phyloP scores from a whole-genome alignment of 768 basidiomycete genomes.

The Rossbeevera mucosa region DNA sequence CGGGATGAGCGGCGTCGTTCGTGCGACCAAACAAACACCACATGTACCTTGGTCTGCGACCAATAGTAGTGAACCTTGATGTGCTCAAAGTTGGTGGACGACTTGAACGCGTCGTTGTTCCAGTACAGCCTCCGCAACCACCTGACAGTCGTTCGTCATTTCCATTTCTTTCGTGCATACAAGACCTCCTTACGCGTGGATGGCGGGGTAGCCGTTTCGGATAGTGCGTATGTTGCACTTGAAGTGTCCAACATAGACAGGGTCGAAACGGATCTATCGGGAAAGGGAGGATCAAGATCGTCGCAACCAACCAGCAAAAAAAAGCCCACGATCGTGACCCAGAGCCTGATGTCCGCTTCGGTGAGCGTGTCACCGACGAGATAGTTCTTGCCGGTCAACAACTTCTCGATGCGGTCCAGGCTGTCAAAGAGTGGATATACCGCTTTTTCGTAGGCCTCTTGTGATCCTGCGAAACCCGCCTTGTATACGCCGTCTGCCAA shows the following conservation, averaged over 20 bases:
- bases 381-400: constrained; percentile 75
- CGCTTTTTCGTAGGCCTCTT: constrained; percentile 74
- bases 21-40: neutral
- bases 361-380: constrained; percentile 81
- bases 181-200: constrained; percentile 46
- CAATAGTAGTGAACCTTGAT: constrained; percentile 44
- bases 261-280: constrained; percentile 76
- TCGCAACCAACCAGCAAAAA: too few relatives aligned
- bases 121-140: constrained; percentile 91
- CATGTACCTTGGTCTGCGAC: constrained; percentile 29
- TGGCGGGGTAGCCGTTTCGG: constrained; percentile 80
- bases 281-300: neutral
- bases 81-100: constrained; percentile 85
- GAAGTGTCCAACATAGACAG: constrained; percentile 88
- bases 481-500: constrained; percentile 78
- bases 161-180: neutral
- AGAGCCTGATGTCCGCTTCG: constrained; percentile 82
- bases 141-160: constrained; percentile 26
- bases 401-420: constrained; percentile 76
- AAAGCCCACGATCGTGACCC: constrained; percentile 77
- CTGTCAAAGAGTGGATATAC: constrained; percentile 71
- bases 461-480: constrained; percentile 79
- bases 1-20: constrained; percentile 1
- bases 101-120: constrained; percentile 83
- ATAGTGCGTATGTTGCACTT: constrained; percentile 89